Conservation (phyloP, 371 early-diverging fungal species). For the Mortierella sp. region DNA sequence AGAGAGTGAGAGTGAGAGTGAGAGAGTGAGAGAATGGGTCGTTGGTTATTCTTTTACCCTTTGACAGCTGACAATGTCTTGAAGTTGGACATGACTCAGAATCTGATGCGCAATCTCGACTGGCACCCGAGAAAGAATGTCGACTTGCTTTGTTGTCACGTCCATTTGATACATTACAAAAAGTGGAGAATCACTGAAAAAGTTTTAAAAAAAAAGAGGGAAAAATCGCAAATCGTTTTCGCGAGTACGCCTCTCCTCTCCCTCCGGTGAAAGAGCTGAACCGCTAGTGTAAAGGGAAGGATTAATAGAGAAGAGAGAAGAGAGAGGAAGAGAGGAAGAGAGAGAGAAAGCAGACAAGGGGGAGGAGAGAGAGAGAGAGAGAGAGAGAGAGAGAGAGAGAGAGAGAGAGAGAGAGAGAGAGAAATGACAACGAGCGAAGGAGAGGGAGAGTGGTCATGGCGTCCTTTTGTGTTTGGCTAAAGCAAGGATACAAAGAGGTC, state of each 20-base stretch:
- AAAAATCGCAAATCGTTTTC: no score
- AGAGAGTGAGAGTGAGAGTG: no score
- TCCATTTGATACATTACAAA: not conserved
- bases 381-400: not conserved
- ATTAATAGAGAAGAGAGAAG: not conserved
- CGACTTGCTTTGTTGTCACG: no score
- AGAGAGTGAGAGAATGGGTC: no score
- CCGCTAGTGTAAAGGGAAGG: not conserved
- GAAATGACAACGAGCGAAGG: not conserved
- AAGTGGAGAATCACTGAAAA: no score
- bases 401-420: not conserved
- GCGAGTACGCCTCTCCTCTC: no score
- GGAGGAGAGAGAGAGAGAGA: not conserved
- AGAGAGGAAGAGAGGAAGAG: not conserved
- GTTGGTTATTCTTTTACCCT: no score
- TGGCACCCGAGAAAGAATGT: constrained; percentile 40
- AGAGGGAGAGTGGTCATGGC: constrained; percentile 2
- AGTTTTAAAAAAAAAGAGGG: no score
- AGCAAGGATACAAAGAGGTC: not conserved
- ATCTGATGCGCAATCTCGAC: constrained; percentile 39
- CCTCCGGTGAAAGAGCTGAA: no score
- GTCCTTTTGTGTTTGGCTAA: not conserved
- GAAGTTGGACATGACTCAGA: constrained; percentile 37
- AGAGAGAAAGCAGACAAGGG: not conserved
- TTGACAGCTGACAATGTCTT: constrained; percentile 36